phyloP scores from a whole-genome alignment of 2,329 filamentous ascomycete species.

The Fusarium sp. region DNA sequence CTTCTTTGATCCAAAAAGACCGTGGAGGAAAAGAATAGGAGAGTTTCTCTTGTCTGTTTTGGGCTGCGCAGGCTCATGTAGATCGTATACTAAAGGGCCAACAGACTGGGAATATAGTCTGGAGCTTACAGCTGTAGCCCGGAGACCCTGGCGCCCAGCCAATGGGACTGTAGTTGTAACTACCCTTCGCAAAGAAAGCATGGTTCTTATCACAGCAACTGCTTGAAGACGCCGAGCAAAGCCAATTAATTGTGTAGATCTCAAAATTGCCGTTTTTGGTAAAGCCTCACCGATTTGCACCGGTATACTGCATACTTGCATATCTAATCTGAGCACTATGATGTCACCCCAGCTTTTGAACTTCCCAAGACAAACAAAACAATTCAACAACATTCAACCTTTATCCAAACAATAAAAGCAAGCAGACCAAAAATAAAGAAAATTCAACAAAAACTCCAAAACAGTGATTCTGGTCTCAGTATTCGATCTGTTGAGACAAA shows the following conservation, averaged over 20 bases:
- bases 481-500: neutral
- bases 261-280: constrained; percentile 37
- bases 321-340: constrained; percentile 34
- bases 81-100: constrained; percentile 68
- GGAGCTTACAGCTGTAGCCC: neutral
- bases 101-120: constrained; percentile 42
- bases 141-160: constrained; percentile 1
- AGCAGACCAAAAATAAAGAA: neutral
- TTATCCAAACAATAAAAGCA: neutral
- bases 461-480: neutral
- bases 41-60: constrained; percentile 54
- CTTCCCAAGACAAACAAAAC: constrained; percentile 3
- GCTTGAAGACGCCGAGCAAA: constrained; percentile 19
- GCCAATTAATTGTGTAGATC: constrained; percentile 38
- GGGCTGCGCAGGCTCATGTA: constrained; percentile 67
- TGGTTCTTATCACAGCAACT: constrained; percentile 16
- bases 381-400: neutral
- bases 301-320: constrained; percentile 41
- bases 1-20: constrained; percentile 93
- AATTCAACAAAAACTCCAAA: constrained; percentile 5
- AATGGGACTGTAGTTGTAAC: constrained; percentile 3
- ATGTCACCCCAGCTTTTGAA: constrained; percentile 28
- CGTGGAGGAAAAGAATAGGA: constrained; percentile 90
- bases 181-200: constrained; percentile 36
- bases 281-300: constrained; percentile 20